Base-by-base conservation (phyloP, 306 rosid species). In the Glycine tomentella region DNA sequence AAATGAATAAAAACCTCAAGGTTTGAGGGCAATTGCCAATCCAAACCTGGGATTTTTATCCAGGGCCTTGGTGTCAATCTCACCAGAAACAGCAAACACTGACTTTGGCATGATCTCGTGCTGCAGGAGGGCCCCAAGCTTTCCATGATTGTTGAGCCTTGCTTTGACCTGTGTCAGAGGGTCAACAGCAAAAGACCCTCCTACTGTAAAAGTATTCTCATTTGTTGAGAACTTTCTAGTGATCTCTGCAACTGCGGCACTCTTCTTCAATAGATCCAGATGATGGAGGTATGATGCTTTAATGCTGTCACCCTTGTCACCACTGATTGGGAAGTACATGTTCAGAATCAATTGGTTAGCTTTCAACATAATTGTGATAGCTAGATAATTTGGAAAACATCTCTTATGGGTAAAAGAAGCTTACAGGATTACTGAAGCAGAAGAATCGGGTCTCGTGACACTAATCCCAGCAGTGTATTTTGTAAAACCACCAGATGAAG, bases 21-120 rank as follows among this genome's bases (percentile, higher is more conserved):
- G 99, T 88, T 90, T 96, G 87, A 96, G 94, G 58, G 93, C 93
- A 72, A 96, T 78, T 50, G 92, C 90, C 92, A 96, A 80, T 7
- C 99, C 99, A 46, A 96, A 92, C 88, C 68, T 93, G 86, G 98
- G 97, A 51, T 67, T 83, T 87, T 84, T 96, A 48, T 96, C 97
- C 77, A 96, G 83, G 73, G 93, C 86, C 87, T 89, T 93, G 76
- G 99, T 93, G 80, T 96, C 97, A 14, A 96, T 68, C 91, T 96
- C 99, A 25, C 99, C 91, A n/a, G 98, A 87, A 76, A 96, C 74
- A 45, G 99, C 93, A 82, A 96, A 76, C 84, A 90, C 53, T 12
- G 99, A 96, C 87, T 96, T 96, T 0, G 99, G 97, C 66, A 96
- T 75, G 80, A 93, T 81, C 87, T 92, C 94, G 65, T 96, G 99